Evolutionary conservation across 176 grass and related monocot species (phyloP).

Genomic region (Aegilops speltoides): DNA sequence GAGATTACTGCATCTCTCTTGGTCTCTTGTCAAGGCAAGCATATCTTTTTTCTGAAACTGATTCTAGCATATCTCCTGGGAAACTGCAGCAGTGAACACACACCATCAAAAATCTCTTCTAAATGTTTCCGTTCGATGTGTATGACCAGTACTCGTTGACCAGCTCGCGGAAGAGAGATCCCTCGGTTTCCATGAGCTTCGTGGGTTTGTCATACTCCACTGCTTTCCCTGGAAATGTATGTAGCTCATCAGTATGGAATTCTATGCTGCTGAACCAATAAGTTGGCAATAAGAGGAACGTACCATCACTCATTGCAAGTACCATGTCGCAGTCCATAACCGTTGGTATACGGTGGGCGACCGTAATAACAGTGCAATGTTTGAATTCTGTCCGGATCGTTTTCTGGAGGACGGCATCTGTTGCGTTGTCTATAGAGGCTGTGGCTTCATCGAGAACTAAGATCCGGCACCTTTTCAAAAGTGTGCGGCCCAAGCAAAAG

Average conservation of each 20-base stretch:
- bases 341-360: constrained; percentile 85
- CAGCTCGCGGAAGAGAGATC: constrained; percentile 56
- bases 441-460: constrained; percentile 93
- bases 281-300: constrained; percentile 16
- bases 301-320: constrained; percentile 80
- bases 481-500: constrained; percentile 82
- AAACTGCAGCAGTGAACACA: not conserved
- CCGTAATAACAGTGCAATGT: constrained; percentile 83
- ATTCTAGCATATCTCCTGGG: not conserved
- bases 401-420: constrained; percentile 87
- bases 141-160: constrained; percentile 87
- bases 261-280: not conserved
- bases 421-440: constrained; percentile 84
- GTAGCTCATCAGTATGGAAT: constrained; percentile 2
- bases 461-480: constrained; percentile 66
- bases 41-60: not conserved
- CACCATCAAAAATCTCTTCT: not conserved
- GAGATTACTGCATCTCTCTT: not conserved
- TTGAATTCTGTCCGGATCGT: constrained; percentile 77
- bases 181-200: constrained; percentile 77
- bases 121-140: constrained; percentile 34
- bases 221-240: constrained; percentile 44
- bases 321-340: constrained; percentile 86
- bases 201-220: constrained; percentile 70
- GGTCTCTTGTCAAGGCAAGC: not conserved